Evolutionary conservation across 2,329 filamentous ascomycete species (phyloP).

Genomic region (Aspergillus ochraceoroseus): DNA sequence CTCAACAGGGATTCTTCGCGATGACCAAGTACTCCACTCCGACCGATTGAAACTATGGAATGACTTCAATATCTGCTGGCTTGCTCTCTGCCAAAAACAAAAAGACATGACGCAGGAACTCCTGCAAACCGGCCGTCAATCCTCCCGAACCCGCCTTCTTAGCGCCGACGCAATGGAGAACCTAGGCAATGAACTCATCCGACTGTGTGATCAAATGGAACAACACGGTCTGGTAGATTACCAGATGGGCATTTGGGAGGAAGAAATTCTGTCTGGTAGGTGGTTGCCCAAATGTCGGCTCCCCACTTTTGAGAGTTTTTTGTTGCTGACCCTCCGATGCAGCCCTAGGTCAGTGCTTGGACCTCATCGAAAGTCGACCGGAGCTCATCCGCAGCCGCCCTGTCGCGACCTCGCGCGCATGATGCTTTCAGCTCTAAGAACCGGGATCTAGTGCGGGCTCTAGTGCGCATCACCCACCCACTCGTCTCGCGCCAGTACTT

Average conservation of each 20-base stretch:
- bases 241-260: constrained; percentile 93
- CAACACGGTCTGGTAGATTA: constrained; percentile 94
- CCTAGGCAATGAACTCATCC: constrained; percentile 76
- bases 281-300: constrained; percentile 24
- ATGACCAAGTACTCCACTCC: constrained; percentile 69
- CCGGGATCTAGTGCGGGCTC: constrained; percentile 2
- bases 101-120: constrained; percentile 63
- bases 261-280: constrained; percentile 80
- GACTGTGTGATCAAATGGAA: constrained; percentile 80
- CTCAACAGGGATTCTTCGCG: constrained; percentile 73
- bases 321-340: neutral
- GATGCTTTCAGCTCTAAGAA: constrained; percentile 13
- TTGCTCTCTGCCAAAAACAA: constrained; percentile 75
- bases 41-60: constrained; percentile 84
- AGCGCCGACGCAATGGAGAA: constrained; percentile 64
- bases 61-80: constrained; percentile 91
- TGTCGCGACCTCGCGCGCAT: constrained; percentile 25
- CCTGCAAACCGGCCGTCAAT: constrained; percentile 55
- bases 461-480: constrained; percentile 1
- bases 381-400: constrained; percentile 24
- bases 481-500: constrained; percentile 11
- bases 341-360: constrained; percentile 53
- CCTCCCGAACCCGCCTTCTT: constrained; percentile 59
- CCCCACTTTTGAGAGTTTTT: too few species aligned
- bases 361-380: constrained; percentile 46